These are phyloP conservation scores for Neolentinus lepideus DNA, from an alignment of 1,284 basidiomycete species.

Conservation along the genomic window DNA sequence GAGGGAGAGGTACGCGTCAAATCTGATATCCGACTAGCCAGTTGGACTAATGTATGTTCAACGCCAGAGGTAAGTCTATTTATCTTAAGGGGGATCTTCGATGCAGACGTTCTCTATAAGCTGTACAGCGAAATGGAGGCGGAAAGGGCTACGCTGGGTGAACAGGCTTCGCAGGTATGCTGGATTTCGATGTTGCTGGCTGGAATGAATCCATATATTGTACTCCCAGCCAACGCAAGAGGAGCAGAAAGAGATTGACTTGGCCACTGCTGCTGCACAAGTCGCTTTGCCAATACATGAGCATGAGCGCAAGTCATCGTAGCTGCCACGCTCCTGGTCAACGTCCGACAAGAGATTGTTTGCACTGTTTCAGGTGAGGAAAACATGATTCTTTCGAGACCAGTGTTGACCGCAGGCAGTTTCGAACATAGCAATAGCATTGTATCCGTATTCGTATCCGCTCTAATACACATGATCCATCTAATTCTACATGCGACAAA, in stretches of 20 bases:
- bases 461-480: background rate
- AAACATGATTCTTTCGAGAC: too few relatives aligned
- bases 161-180: background rate
- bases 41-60: background rate
- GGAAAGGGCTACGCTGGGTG: background rate
- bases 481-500: background rate
- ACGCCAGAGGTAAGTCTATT: background rate
- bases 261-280: background rate
- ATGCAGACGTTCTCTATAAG: background rate
- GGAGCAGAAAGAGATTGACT: background rate
- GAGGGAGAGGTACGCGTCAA: background rate
- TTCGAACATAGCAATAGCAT: background rate
- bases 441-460: background rate
- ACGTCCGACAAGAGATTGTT: background rate
- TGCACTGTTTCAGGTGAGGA: too few relatives aligned
- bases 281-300: background rate
- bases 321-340: background rate
- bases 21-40: background rate
- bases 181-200: background rate
- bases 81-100: background rate
- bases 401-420: too few relatives aligned
- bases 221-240: background rate
- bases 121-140: background rate
- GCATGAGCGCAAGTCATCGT: constrained; percentile 1
- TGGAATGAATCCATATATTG: background rate